Conservation (phyloP, 2,329 filamentous ascomycete genomes). For the Chaetothyriales sp. region DNA sequence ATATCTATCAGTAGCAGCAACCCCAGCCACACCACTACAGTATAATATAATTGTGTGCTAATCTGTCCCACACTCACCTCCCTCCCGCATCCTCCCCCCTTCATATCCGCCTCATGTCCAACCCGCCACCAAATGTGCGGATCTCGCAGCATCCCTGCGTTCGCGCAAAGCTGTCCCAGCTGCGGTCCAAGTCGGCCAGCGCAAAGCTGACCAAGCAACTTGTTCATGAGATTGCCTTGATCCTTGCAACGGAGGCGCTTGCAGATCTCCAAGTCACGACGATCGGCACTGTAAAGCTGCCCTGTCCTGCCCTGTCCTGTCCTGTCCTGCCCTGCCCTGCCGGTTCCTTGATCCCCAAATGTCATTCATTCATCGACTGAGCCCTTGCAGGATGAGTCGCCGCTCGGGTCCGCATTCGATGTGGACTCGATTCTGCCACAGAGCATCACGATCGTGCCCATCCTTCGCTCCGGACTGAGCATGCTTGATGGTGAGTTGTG, state of each 20-base stretch:
- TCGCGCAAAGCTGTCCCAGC: constrained; percentile 72
- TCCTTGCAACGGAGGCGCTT: constrained; percentile 71
- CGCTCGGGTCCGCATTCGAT: constrained; percentile 61
- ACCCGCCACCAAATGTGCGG: constrained; percentile 45
- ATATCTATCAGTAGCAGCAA: neutral
- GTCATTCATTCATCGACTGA: constrained; percentile 6
- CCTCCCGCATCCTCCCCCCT: neutral
- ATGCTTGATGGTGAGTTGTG: constrained; percentile 62
- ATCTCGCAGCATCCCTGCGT: constrained; percentile 77
- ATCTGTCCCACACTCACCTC: neutral
- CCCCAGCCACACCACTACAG: neutral
- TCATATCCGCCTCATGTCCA: constrained; percentile 16
- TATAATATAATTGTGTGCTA: neutral
- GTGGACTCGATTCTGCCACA: constrained; percentile 48
- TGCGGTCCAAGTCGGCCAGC: constrained; percentile 56
- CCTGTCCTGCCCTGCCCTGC: no score
- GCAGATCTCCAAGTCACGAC: constrained; percentile 41
- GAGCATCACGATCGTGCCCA: constrained; percentile 69
- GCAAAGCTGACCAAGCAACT: constrained; percentile 65
- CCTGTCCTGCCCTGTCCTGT: constrained; percentile 2
- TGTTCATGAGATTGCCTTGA: constrained; percentile 71
- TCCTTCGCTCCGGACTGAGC: constrained; percentile 77
- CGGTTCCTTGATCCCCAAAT: neutral
- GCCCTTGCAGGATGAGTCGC: constrained; percentile 51
- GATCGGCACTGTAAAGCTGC: constrained; percentile 47